These are phyloP conservation scores for Begonia loranthoides DNA, from an alignment of 306 rosid species.

Conservation along the genomic window DNA sequence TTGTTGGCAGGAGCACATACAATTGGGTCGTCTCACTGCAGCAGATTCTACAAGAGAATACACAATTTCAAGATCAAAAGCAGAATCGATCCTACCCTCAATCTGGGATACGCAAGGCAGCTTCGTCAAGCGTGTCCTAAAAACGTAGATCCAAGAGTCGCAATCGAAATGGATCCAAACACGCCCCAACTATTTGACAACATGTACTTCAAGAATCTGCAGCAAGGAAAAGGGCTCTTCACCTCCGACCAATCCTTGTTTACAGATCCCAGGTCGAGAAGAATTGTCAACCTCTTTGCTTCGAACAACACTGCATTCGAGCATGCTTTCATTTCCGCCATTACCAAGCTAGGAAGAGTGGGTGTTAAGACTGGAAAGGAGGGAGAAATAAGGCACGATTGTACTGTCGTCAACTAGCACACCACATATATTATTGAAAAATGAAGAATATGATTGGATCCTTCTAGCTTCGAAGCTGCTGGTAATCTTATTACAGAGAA, in stretches of 20 bases:
- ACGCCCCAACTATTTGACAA: constrained; percentile 54
- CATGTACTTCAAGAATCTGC: constrained; percentile 63
- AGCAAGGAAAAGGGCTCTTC: constrained; percentile 60
- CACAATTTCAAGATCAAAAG: constrained; percentile 39
- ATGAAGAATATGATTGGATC: too few relatives aligned
- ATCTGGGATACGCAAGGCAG: constrained; percentile 31
- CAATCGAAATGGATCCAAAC: constrained; percentile 42
- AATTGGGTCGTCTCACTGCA: constrained; percentile 75
- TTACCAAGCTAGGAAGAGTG: constrained; percentile 54
- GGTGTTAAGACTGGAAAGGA: constrained; percentile 42
- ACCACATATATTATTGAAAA: too few relatives aligned
- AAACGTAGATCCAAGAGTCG: constrained; percentile 44
- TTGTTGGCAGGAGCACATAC: constrained; percentile 60
- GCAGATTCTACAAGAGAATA: constrained; percentile 31
- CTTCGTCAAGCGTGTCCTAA: constrained; percentile 43
- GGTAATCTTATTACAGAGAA: too few relatives aligned
- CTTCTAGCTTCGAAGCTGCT: too few relatives aligned
- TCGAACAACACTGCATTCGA: constrained; percentile 44
- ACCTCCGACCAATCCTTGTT: constrained; percentile 67
- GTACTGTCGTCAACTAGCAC: constrained; percentile 32
- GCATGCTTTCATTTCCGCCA: constrained; percentile 50
- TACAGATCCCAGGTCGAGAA: constrained; percentile 38
- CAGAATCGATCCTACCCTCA: constrained; percentile 52
- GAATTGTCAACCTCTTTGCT: constrained; percentile 54
- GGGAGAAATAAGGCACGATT: constrained; percentile 57